These are phyloP conservation scores for Aspergillus pseudoterreus DNA, from an alignment of 2,329 filamentous ascomycete species.

Conservation along the genomic window DNA sequence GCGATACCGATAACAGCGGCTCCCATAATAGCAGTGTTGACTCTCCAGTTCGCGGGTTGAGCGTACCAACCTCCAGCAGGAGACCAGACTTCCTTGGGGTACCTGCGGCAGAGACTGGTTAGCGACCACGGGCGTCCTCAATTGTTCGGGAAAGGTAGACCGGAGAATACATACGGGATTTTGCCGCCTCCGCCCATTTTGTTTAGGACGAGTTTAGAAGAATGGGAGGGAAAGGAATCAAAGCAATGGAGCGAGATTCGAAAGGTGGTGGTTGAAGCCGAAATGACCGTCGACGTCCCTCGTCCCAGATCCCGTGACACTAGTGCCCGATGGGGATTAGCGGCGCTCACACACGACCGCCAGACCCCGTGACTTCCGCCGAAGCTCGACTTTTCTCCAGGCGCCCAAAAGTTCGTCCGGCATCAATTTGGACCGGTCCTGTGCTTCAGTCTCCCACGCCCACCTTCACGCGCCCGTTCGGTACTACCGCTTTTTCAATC, in stretches of 20 bases:
- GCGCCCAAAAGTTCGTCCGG: constrained; percentile 20
- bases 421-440: not conserved
- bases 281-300: constrained; percentile 29
- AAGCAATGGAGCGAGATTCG: constrained; percentile 18
- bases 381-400: constrained; percentile 37
- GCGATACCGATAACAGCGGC: constrained; percentile 65
- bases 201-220: constrained; percentile 22
- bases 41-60: constrained; percentile 91
- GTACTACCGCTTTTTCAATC: constrained; percentile 2
- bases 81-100: constrained; percentile 99
- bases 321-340: constrained; percentile 25
- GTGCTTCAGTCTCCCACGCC: constrained; percentile 10
- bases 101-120: constrained; percentile 52
- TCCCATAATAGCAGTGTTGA: constrained; percentile 77
- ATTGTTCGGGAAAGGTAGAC: constrained; percentile 3
- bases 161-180: constrained; percentile 60
- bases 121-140: constrained; percentile 12
- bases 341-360: constrained; percentile 27
- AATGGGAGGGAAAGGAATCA: constrained; percentile 17
- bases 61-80: constrained; percentile 96
- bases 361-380: constrained; percentile 36
- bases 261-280: constrained; percentile 25
- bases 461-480: constrained; percentile 13
- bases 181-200: constrained; percentile 74
- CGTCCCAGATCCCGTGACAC: constrained; percentile 25